Base-by-base conservation (phyloP, 257 asterid species). In the Catharanthus roseus region DNA sequence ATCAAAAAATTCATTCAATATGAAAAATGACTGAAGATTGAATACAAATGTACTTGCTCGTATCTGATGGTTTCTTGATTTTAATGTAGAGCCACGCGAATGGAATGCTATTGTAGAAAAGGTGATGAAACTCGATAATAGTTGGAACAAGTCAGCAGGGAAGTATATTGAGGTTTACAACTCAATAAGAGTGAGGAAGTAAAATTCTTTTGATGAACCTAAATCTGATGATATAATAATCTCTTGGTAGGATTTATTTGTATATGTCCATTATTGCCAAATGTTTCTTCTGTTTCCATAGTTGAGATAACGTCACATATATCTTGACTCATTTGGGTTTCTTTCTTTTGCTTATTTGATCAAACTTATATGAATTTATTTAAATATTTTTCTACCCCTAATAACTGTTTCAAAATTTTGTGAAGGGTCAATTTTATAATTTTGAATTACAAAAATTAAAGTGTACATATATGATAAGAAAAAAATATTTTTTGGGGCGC, bases 61-160 rank as follows among this genome's bases (percentile, higher is more conserved):
- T n/a, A 29, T 57, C 69, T 28, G 21, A 23, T 16, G 9, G 29
- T 21, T 44, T 12, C 9, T 39, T 28, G 11, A 69, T 69, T 56
- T 78, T 75, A 69, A 76, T 79, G 89, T 86, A 92, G 96, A 82
- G 74, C 83, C 89, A 15, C 56, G 77, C 18, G 91, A 84, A 78
- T 88, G 96, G 98, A 80, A 64, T 1, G 75, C 64, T 21, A 54
- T 64, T 3, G 86, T 85, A 57, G 82, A 77, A 85, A 90, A 88
- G 84, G 85, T 79, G 19, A 76, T 92, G 96, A 69, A 57, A 79
- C 56, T 82, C 47, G 92, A 92, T 74, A 79, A 86, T 79, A 86
- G 96, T 85, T 92, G 98, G 96, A 87, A 88, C 42, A 88, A 82
- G 10, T 86, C 92, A 15, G 96, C 96, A n/a, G 91, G 88, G 63